These are phyloP conservation scores for Tulasnella sp. DNA, from an alignment of 768 basidiomycete genomes.

Conservation along the genomic window DNA sequence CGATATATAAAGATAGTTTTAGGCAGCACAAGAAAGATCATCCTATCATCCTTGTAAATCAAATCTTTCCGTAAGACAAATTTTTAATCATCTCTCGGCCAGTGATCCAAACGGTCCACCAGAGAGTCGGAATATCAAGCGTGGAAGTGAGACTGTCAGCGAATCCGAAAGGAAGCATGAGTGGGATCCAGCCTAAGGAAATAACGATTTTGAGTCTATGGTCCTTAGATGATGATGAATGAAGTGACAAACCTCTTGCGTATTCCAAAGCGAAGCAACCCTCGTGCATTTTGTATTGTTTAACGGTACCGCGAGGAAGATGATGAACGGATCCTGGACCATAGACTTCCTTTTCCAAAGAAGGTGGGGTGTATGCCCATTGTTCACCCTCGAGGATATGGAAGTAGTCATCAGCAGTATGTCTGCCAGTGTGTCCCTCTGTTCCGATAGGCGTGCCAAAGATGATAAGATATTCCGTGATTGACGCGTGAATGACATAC, in stretches of 20 bases:
- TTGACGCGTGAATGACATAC: constrained; percentile 93
- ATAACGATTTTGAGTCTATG: background rate
- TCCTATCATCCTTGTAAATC: no score
- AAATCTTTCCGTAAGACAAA: constrained; percentile 78
- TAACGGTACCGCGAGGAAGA: constrained; percentile 66
- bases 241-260: constrained; percentile 53
- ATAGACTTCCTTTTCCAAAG: constrained; percentile 74
- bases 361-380: constrained; percentile 79
- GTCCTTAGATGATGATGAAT: background rate
- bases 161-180: constrained; percentile 91
- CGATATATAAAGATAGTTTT: no score
- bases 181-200: constrained; percentile 80
- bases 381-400: constrained; percentile 89
- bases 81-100: constrained; percentile 76
- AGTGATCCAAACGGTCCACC: constrained; percentile 61
- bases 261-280: constrained; percentile 95
- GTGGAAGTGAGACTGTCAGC: constrained; percentile 79
- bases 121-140: constrained; percentile 72
- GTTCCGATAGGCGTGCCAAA: constrained; percentile 95
- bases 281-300: constrained; percentile 97
- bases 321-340: constrained; percentile 72
- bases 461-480: constrained; percentile 94
- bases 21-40: no score
- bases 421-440: constrained; percentile 88
- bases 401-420: constrained; percentile 97